These are phyloP conservation scores for Cryptococcus depauperatus DNA, from an alignment of 1,284 basidiomycete genomes.

Conservation along the genomic window DNA sequence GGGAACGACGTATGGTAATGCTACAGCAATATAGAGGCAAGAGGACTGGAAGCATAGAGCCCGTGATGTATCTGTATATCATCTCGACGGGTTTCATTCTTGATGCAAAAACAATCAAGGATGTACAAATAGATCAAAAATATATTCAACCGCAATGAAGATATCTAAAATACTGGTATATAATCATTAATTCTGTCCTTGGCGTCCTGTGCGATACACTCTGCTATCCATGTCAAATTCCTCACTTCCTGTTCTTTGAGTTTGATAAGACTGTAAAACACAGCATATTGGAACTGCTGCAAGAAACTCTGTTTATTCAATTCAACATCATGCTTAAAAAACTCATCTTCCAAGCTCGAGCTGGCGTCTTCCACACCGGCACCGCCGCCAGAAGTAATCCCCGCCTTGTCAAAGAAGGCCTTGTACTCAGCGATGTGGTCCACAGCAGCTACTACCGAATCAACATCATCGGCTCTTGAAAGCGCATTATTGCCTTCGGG, in stretches of 20 bases:
- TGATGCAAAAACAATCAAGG: not conserved
- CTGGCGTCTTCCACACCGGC: constrained; percentile 50
- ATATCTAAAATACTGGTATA: constrained; percentile 59
- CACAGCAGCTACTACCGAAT: constrained; percentile 81
- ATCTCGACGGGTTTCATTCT: not conserved
- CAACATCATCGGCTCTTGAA: constrained; percentile 89
- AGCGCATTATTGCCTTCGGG: constrained; percentile 93
- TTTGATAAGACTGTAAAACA: constrained; percentile 91
- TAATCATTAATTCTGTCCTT: constrained; percentile 87
- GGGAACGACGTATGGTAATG: constrained; percentile 44
- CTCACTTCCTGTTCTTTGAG: constrained; percentile 99
- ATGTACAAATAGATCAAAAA: not conserved
- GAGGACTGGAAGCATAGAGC: too few relatives aligned
- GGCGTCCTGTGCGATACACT: constrained; percentile 92
- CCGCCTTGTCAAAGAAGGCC: constrained; percentile 69
- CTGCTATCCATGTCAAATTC: constrained; percentile 94
- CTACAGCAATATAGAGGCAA: constrained; percentile 29
- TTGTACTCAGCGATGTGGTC: constrained; percentile 86
- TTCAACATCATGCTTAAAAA: constrained; percentile 90
- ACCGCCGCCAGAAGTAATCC: constrained; percentile 23
- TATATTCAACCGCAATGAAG: not conserved
- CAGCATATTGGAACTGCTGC: constrained; percentile 88
- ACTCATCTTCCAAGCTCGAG: constrained; percentile 74
- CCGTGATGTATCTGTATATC: not conserved
- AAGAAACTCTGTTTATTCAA: constrained; percentile 88